phyloP scores from a whole-genome alignment of 2,329 filamentous ascomycete species.

The Botrytis fragariae region DNA sequence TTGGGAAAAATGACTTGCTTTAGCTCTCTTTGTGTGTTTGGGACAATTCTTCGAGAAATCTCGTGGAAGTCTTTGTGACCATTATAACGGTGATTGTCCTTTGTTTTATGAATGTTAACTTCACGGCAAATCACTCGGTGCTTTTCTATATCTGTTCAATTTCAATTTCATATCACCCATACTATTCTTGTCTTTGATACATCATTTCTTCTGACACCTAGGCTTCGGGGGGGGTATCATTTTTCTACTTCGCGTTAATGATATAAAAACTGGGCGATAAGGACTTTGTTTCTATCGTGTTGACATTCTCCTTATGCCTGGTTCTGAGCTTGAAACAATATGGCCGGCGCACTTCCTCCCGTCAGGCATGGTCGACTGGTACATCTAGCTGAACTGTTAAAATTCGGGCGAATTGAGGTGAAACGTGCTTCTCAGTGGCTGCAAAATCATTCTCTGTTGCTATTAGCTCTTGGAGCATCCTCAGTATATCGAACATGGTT shows the following conservation, averaged over 20 bases:
- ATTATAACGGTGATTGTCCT: neutral
- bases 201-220: neutral
- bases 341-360: neutral
- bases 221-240: neutral
- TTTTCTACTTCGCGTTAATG: neutral
- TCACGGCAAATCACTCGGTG: neutral
- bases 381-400: neutral
- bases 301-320: neutral
- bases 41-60: neutral
- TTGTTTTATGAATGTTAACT: neutral
- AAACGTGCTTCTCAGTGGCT: neutral
- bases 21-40: constrained; percentile 13
- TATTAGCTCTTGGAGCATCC: neutral
- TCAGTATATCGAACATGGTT: neutral
- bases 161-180: neutral
- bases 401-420: neutral
- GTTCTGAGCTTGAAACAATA: neutral
- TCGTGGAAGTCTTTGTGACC: constrained; percentile 2
- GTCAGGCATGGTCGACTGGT: no score
- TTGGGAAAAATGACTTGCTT: neutral
- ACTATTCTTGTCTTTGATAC: neutral
- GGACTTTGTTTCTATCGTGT: no score
- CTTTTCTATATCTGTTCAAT: neutral
- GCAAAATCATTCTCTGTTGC: neutral
- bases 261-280: neutral